Evolutionary conservation across 2,329 filamentous ascomycete species (phyloP).

Genomic region (Exophiala calicioides): DNA sequence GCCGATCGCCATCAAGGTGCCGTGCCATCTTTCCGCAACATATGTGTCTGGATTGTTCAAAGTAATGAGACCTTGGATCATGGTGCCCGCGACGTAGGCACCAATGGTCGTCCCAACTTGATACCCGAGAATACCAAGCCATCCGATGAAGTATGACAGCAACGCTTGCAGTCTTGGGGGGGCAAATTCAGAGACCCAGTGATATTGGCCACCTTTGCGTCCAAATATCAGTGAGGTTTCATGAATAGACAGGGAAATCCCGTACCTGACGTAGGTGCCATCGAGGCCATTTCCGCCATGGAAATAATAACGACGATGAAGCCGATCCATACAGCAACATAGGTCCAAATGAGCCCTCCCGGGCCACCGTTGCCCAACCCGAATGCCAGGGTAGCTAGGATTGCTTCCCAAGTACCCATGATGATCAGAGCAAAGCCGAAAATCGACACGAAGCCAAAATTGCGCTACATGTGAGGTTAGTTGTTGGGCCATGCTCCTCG

Average conservation of each 20-base stretch:
- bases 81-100: conserved; percentile 44
- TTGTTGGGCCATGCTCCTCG: background rate
- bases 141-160: conserved; percentile 48
- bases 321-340: conserved; percentile 49
- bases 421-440: conserved; percentile 48
- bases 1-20: conserved; percentile 44
- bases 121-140: conserved; percentile 34
- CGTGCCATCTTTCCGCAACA: conserved; percentile 45
- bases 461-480: conserved; percentile 37
- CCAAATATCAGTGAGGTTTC: conserved; percentile 26
- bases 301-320: conserved; percentile 43
- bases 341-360: conserved; percentile 56
- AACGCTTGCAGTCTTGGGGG: conserved; percentile 44
- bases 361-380: conserved; percentile 51
- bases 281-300: conserved; percentile 54
- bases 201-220: conserved; percentile 54
- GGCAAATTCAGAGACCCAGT: conserved; percentile 60
- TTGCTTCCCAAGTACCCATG: conserved; percentile 47
- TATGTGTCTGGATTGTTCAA: conserved; percentile 44
- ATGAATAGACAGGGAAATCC: conserved; percentile 31
- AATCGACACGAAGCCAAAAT: conserved; percentile 49
- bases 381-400: conserved; percentile 39
- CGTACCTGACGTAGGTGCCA: conserved; percentile 35
- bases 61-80: conserved; percentile 48
- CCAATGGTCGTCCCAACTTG: conserved; percentile 26